These are phyloP conservation scores for Lobosporangium transversale DNA, from an alignment of 192 early-diverging fungal species.

Conservation along the genomic window DNA sequence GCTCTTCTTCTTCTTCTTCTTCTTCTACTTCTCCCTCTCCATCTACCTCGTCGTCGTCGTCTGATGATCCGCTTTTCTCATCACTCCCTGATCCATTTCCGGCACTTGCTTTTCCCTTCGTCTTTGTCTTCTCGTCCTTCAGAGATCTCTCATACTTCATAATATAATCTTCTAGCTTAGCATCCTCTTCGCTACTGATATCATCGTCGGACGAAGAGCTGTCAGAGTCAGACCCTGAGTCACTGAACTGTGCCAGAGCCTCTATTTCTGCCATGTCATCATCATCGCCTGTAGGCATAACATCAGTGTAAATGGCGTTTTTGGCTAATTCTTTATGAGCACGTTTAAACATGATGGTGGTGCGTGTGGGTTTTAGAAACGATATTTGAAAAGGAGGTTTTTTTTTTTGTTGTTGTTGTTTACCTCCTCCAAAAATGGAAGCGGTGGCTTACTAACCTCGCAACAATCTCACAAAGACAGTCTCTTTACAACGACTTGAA, in stretches of 20 bases:
- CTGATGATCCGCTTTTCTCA: constrained; percentile 10
- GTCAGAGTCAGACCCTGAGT: constrained; percentile 51
- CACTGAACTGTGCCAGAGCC: constrained; percentile 42
- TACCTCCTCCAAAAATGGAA: too few species aligned
- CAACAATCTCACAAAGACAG: too few species aligned
- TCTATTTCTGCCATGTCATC: constrained; percentile 26
- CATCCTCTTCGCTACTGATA: constrained; percentile 44
- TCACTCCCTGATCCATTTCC: constrained; percentile 12
- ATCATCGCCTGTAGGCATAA: constrained; percentile 48
- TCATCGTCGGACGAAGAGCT: constrained; percentile 24
- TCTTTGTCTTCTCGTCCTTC: constrained; percentile 28
- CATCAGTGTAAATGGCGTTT: constrained; percentile 52
- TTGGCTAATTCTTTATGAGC: constrained; percentile 40
- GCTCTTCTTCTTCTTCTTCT: constrained; percentile 3
- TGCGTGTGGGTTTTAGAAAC: neutral
- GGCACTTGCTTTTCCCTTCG: constrained; percentile 7
- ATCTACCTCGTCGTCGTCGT: constrained; percentile 14
- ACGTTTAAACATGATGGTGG: constrained; percentile 34
- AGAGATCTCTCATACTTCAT: constrained; percentile 40
- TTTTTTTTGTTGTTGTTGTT: too few species aligned
- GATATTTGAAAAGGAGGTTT: too few species aligned
- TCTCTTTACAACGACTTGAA: too few species aligned
- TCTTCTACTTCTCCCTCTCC: constrained; percentile 2
- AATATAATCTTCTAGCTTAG: constrained; percentile 46
- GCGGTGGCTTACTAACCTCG: too few species aligned